Conservation (phyloP, 225 moss, liverwort and hornwort genomes). For the Marchantia polymorpha region DNA sequence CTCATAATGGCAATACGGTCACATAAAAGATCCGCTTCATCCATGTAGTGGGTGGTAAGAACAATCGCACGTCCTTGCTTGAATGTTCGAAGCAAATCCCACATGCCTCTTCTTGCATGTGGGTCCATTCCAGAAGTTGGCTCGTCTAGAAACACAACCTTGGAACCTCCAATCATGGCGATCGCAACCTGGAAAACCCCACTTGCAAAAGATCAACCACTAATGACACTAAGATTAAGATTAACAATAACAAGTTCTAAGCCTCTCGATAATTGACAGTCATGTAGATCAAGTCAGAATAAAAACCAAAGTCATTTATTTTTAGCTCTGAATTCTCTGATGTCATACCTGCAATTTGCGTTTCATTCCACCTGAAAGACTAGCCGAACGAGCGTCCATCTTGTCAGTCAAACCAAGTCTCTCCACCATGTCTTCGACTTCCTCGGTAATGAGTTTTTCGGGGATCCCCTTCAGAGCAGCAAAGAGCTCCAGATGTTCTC, state of each 20-base stretch:
- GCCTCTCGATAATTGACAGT: too few relatives aligned
- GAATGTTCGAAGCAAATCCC: slow-evolving; percentile 83
- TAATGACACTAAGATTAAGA: too few relatives aligned
- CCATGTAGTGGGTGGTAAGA: slow-evolving; percentile 98
- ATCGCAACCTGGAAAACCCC: slow-evolving; percentile 62
- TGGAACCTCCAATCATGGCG: slow-evolving; percentile 92
- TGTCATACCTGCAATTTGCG: slow-evolving; percentile 82
- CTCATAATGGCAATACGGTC: slow-evolving; percentile 98
- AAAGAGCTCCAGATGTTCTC: slow-evolving; percentile 81
- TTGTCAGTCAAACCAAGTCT: slow-evolving; percentile 77
- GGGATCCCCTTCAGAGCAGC: slow-evolving; percentile 78
- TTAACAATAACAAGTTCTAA: too few relatives aligned
- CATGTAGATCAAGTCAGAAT: too few relatives aligned
- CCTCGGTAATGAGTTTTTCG: slow-evolving; percentile 54
- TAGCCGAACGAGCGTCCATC: slow-evolving; percentile 58
- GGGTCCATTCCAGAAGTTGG: slow-evolving; percentile 96
- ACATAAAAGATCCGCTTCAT: slow-evolving; percentile 92
- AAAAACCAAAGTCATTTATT: not conserved
- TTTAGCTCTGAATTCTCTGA: not conserved
- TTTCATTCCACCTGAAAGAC: slow-evolving; percentile 92
- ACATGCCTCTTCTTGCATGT: slow-evolving; percentile 84
- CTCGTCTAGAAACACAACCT: slow-evolving; percentile 88
- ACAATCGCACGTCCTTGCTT: slow-evolving; percentile 86
- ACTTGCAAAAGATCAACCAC: not conserved
- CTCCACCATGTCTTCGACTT: slow-evolving; percentile 74